These are phyloP conservation scores for Leccinellum luteum DNA, from an alignment of 768 basidiomycete genomes.

Conservation along the genomic window DNA sequence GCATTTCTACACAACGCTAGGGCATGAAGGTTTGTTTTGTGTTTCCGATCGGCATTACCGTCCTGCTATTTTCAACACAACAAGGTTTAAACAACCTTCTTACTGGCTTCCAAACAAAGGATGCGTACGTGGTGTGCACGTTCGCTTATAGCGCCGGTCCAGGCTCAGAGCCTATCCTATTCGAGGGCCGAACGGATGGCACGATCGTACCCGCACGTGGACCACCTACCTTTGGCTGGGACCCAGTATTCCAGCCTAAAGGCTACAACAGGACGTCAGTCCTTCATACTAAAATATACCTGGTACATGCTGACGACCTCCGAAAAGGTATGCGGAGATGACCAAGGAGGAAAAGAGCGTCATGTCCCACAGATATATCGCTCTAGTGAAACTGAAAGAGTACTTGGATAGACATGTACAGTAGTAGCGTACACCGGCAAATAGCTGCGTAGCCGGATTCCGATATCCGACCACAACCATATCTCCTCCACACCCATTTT, in stretches of 20 bases:
- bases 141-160: slow-evolving; percentile 93
- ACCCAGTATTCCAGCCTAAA: slow-evolving; percentile 78
- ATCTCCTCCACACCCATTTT: neutral
- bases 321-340: slow-evolving; percentile 68
- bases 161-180: slow-evolving; percentile 70
- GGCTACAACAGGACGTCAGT: slow-evolving; percentile 74
- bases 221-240: slow-evolving; percentile 83
- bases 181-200: slow-evolving; percentile 88
- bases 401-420: slow-evolving; percentile 16
- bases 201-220: slow-evolving; percentile 87
- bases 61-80: neutral
- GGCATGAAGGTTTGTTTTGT: slow-evolving; percentile 66
- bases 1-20: slow-evolving; percentile 77
- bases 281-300: neutral
- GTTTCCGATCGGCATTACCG: neutral
- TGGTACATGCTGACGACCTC: neutral
- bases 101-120: slow-evolving; percentile 67
- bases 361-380: slow-evolving; percentile 65
- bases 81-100: slow-evolving; percentile 81
- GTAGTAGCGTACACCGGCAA: neutral
- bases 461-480: slow-evolving; percentile 14
- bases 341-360: slow-evolving; percentile 56
- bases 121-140: slow-evolving; percentile 90
- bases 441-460: slow-evolving; percentile 13
- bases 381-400: slow-evolving; percentile 53